Conservation (phyloP, 164 flowering plant genomes). For the Liquidambar formosana region DNA sequence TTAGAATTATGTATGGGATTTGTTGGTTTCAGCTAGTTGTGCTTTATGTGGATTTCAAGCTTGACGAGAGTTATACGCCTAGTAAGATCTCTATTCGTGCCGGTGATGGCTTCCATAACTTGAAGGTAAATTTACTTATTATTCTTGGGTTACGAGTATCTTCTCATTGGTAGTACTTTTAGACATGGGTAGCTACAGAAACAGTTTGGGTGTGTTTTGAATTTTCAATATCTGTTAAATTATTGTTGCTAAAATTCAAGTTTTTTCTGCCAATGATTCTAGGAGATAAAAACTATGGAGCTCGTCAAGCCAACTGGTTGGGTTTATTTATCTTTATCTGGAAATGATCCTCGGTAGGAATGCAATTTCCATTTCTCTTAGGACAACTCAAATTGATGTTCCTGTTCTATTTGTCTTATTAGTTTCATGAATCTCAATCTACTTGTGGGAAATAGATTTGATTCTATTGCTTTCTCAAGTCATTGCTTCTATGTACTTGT, state of each 20-base stretch:
- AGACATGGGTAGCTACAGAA: too few species aligned
- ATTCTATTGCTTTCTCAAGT: not conserved
- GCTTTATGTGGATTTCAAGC: slow-evolving; percentile 92
- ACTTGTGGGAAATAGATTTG: not conserved
- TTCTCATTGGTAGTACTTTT: not conserved
- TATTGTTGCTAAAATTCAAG: not conserved
- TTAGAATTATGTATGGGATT: not conserved
- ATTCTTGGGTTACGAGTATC: not conserved
- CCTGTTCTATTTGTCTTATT: not conserved
- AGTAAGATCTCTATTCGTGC: slow-evolving; percentile 76
- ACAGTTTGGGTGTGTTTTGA: not conserved
- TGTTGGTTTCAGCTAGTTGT: slow-evolving; percentile 55
- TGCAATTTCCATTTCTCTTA: too few species aligned
- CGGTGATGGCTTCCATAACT: slow-evolving; percentile 95
- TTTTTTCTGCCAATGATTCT: slow-evolving; percentile 11
- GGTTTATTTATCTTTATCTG: slow-evolving; percentile 80
- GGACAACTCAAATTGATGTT: not conserved
- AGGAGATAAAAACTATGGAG: slow-evolving; percentile 90
- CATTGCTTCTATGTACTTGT: not conserved
- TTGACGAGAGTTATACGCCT: slow-evolving; percentile 90
- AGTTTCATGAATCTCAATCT: not conserved
- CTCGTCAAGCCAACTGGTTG: slow-evolving; percentile 89
- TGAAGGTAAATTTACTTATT: slow-evolving; percentile 56
- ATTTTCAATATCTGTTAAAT: not conserved
- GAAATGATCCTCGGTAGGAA: slow-evolving; percentile 86